phyloP scores from a whole-genome alignment of 768 basidiomycete genomes.

The Suillus decipiens region DNA sequence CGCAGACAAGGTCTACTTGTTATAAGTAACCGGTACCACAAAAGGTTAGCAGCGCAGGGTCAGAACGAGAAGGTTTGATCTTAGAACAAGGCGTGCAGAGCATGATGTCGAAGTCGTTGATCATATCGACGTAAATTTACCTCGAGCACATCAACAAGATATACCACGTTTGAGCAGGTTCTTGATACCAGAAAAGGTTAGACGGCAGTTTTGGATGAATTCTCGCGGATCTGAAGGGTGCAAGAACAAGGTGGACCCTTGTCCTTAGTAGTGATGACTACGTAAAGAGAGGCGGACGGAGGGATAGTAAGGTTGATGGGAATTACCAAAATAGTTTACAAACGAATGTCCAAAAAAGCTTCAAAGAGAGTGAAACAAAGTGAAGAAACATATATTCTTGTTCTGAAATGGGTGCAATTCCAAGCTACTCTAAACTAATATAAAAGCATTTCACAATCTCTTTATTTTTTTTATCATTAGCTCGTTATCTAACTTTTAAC shows the following conservation, averaged over 20 bases:
- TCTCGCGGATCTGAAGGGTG: too few species aligned
- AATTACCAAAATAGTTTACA: slow-evolving; percentile 35
- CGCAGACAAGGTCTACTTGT: slow-evolving; percentile 20
- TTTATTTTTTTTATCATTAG: slow-evolving; percentile 9
- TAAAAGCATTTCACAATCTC: slow-evolving; percentile 26
- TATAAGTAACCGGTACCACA: slow-evolving; percentile 19
- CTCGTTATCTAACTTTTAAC: too few species aligned
- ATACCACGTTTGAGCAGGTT: slow-evolving; percentile 22
- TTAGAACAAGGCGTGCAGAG: not conserved
- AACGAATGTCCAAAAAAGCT: slow-evolving; percentile 37
- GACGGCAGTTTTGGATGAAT: not conserved
- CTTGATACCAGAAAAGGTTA: slow-evolving; percentile 19
- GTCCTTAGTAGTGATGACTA: too few species aligned
- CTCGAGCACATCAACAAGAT: slow-evolving; percentile 17
- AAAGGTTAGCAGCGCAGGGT: slow-evolving; percentile 10
- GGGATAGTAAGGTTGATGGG: slow-evolving; percentile 15
- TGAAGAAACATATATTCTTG: slow-evolving; percentile 36
- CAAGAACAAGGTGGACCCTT: too few species aligned
- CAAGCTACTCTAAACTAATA: slow-evolving; percentile 17
- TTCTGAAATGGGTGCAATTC: slow-evolving; percentile 20
- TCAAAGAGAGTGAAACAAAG: slow-evolving; percentile 22
- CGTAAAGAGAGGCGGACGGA: not conserved
- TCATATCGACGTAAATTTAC: not conserved
- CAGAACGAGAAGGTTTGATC: slow-evolving; percentile 16
- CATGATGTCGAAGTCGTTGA: too few species aligned